Conservation (phyloP, 805 yeast genomes). For the Candida takata region DNA sequence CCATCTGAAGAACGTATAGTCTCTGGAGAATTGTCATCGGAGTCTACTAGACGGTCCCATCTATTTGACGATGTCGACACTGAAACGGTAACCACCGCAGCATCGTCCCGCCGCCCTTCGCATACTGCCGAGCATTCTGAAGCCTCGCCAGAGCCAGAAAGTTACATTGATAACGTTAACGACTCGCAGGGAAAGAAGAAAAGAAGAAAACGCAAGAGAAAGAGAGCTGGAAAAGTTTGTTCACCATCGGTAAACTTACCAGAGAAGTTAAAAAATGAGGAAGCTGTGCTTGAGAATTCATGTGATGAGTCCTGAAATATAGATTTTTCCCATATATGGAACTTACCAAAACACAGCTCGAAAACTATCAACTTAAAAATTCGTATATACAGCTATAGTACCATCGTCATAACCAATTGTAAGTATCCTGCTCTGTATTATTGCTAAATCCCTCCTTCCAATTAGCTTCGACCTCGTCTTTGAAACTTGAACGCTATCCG, state of each 20-base stretch:
- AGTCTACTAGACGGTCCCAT: conserved; percentile 6
- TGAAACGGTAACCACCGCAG: neutral
- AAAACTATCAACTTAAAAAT: too few relatives aligned
- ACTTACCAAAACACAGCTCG: too few relatives aligned
- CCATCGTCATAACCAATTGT: conserved; percentile 54
- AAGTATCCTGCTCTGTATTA: conserved; percentile 23
- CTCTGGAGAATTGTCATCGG: neutral
- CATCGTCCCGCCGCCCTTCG: neutral
- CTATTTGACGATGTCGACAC: conserved; percentile 2
- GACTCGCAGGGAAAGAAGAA: conserved; percentile 6
- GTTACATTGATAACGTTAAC: neutral
- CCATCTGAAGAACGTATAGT: conserved; percentile 1
- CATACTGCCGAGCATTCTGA: neutral
- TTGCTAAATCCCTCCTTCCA: conserved; percentile 20
- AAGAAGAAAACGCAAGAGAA: conserved; percentile 13
- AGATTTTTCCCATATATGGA: too few relatives aligned
- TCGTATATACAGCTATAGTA: conserved; percentile 34
- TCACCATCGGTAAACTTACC: too few relatives aligned
- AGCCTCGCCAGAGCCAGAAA: neutral
- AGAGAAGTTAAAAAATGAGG: neutral
- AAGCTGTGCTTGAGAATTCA: conserved; percentile 1
- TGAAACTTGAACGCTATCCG: neutral
- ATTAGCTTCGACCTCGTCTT: conserved; percentile 1
- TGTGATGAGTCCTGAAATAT: conserved; percentile 7
- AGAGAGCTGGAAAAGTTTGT: too few relatives aligned